Evolutionary conservation across 1,139 yeast species (phyloP), one percentile per base, ranked within the genome.

Genomic region (Candida labiduridarum): DNA sequence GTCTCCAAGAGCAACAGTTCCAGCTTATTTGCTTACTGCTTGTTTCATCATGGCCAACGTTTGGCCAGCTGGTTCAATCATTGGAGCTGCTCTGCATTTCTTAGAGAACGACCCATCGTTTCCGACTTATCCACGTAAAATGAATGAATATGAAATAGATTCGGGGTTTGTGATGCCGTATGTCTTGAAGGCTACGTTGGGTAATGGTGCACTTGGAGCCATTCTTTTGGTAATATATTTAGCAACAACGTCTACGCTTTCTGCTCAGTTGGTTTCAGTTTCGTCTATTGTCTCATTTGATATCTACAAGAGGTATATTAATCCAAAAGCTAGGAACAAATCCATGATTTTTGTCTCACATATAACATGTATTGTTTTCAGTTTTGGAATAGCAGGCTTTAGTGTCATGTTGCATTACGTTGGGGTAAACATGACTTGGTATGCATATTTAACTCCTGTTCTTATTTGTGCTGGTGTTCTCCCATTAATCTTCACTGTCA

Each of bases 21-120:
- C 74, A 3, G 78, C 76, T 10, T 73, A 73, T 51, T 55, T 71
- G 30, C 59, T 67, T 41, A 73, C 72, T 1, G 71, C 75, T 0
- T 49, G 65, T 1, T 56, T 61, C 12, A 70, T 71, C 39, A 67
- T 66, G 48, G 60, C 71, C 14, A 65, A 66, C 49, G 69, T 67
- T 30, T 71, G 71, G 70, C 66, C 70, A 1, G 49, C 66, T 12
- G 71, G 71, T 9, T 50, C 69, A 2, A 59, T 66, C 34, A 56
- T 65, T 44, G 72, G 71, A 6, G 57, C 65, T 14, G 61, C 71
- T 4, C 56, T 60, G 46, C 57, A 65, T 47, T 66, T 64, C 4
- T 60, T 67, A 47, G 69, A 66, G 47, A 56, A 53, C 18, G 53
- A 58, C 14, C 62, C 65, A 8, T 44, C 52, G 1, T 68, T 64